A percentile compares a stretch with the other conserved stretches of the same genome.
phyloP scores from a whole-genome alignment of 495 filamentous ascomycete species.

The Aspergillus sclerotioniger region DNA sequence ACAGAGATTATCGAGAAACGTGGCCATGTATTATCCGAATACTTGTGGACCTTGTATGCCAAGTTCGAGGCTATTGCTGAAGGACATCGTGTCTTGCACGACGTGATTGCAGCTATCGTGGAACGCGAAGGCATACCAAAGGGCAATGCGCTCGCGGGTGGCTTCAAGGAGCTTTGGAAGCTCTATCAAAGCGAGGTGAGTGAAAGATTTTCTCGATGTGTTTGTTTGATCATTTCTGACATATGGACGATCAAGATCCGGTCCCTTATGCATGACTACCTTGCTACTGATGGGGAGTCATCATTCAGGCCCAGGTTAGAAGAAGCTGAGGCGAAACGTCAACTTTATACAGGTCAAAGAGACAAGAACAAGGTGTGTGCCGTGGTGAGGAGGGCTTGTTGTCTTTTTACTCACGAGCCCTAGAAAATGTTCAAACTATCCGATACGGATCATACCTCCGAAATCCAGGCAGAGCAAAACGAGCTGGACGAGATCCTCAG shows the following conservation, averaged over 20 bases:
- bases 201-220: neutral
- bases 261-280: slow-evolving; percentile 90
- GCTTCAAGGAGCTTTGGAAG: slow-evolving; percentile 94
- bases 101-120: slow-evolving; percentile 78
- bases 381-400: neutral
- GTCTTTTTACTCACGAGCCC: slow-evolving; percentile 20
- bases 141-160: slow-evolving; percentile 59
- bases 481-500: slow-evolving; percentile 88
- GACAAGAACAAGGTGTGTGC: slow-evolving; percentile 62
- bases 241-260: slow-evolving; percentile 62
- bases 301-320: slow-evolving; percentile 47
- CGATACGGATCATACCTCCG: slow-evolving; percentile 73
- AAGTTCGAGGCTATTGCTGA: slow-evolving; percentile 97
- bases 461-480: slow-evolving; percentile 77
- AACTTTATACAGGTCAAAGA: slow-evolving; percentile 58
- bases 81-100: slow-evolving; percentile 89
- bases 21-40: slow-evolving; percentile 80
- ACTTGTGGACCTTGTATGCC: slow-evolving; percentile 87
- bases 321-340: slow-evolving; percentile 50
- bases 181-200: slow-evolving; percentile 73
- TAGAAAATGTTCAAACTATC: slow-evolving; percentile 85
- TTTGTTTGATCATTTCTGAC: slow-evolving; percentile 22
- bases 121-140: slow-evolving; percentile 66
- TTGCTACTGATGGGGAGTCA: slow-evolving; percentile 84
- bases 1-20: slow-evolving; percentile 67